Evolutionary conservation across 495 filamentous ascomycete species (phyloP), one percentile per base, ranked within the genome.

Genomic region (Daldinia bambusicola): DNA sequence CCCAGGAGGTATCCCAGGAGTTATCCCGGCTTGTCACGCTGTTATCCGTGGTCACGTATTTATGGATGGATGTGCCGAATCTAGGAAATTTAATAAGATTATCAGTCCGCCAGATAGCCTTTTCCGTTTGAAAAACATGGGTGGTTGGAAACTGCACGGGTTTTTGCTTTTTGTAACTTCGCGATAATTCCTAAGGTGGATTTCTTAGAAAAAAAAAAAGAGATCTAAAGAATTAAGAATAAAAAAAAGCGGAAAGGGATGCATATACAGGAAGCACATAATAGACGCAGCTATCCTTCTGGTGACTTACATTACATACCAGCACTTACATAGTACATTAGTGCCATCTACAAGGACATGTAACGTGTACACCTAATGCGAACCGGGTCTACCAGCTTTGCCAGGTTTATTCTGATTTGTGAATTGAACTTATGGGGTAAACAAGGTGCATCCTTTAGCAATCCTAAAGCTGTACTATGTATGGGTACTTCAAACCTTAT

Each of bases 171-270:
- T 59, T 56, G 68, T 31, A 45, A 66, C 37, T 67, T 66, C 53
- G 50, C 14, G 63, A 72, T 69, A 58, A 20, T 74, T 72, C 59
- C 72, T 71, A 70, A 75, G 65, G 56, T 76, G 71, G 57, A 67
- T 67, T n/a, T 18, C 34, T 48, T 13, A 59, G 53, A 56, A 56
- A 56, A 8, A 56, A 9, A 51, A 56, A 8, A 56, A 9, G 26
- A 51, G 26, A 37, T 31, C 1, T 32, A 31, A 18, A 16, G 20
- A 53, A 53, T 6, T 6, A 52, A 53, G 13, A 43, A 18, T 5
- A 1, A 43, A 30, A 32, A 55, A 58, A 61, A 53, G 32, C 48
- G 55, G 22, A 31, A 58, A 64, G 40, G 59, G 63, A 13, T 59
- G 64, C 74, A 71, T 66, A 45, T 50, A 73, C 67, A 70, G 32